Evolutionary conservation across 768 basidiomycete species (phyloP).

Genomic region (Boletus coccyginus): DNA sequence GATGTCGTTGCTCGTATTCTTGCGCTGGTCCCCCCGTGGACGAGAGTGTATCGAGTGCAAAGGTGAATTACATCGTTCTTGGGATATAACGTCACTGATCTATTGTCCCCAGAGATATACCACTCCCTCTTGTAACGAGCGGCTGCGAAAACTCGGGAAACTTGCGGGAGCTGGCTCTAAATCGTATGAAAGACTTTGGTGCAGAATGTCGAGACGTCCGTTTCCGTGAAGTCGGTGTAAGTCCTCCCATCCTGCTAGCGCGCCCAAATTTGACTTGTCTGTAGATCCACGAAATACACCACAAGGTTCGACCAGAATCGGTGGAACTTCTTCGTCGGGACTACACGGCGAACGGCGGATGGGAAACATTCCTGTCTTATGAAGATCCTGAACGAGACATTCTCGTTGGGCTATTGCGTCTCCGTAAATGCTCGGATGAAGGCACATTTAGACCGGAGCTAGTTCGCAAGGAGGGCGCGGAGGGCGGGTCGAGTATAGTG

Average conservation of each 20-base stretch:
- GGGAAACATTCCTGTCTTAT: conserved; percentile 99
- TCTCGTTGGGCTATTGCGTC: conserved; percentile 85
- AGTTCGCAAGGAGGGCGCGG: conserved; percentile 60
- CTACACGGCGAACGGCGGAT: conserved; percentile 96
- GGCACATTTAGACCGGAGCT: conserved; percentile 96
- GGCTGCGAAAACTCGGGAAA: conserved; percentile 99
- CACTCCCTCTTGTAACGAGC: conserved; percentile 91
- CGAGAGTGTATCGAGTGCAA: conserved; percentile 96
- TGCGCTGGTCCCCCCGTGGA: conserved; percentile 98
- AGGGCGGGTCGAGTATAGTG: conserved; percentile 88
- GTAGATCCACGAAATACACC: conserved; percentile 97
- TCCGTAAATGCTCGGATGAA: conserved; percentile 95
- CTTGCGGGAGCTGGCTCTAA: conserved; percentile 90
- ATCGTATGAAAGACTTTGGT: conserved; percentile 99
- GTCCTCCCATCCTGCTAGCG: conserved; percentile 27
- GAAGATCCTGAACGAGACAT: conserved; percentile 98
- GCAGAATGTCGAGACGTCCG: conserved; percentile 96
- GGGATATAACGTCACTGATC: not conserved
- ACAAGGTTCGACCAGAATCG: conserved; percentile 93
- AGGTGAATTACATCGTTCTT: conserved; percentile 46
- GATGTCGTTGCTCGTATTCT: conserved; percentile 96
- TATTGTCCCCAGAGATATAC: conserved; percentile 72
- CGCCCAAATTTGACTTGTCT: not conserved
- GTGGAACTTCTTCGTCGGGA: conserved; percentile 94
- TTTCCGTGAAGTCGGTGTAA: conserved; percentile 95